Conservation (phyloP, 441 rosid species). For the Eruca vesicaria region DNA sequence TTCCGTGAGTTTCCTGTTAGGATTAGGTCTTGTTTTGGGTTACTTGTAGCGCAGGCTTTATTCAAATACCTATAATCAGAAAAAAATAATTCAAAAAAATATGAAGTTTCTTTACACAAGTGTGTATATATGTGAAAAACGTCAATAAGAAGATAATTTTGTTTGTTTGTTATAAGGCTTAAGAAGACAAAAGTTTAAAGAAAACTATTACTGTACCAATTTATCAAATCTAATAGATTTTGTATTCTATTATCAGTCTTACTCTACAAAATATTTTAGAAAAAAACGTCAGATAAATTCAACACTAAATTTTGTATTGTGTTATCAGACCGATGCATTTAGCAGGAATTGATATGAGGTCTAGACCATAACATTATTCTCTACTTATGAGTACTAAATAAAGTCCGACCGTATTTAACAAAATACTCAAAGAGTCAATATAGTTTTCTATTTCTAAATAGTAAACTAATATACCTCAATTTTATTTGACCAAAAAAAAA, state of each 20-base stretch:
- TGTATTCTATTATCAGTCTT: not conserved
- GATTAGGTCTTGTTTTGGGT: conserved; percentile 36
- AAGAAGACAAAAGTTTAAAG: not conserved
- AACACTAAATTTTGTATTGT: not conserved
- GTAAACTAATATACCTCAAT: conserved; percentile 42
- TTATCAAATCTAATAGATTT: not conserved
- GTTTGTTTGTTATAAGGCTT: too few relatives aligned
- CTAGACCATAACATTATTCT: not conserved
- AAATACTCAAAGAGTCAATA: not conserved
- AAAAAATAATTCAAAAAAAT: not conserved
- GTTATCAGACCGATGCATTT: not conserved
- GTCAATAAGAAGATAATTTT: not conserved
- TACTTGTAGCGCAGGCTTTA: conserved; percentile 50
- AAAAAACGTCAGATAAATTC: not conserved
- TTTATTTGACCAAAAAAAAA: too few relatives aligned
- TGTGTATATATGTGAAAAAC: not conserved
- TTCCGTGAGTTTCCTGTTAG: conserved; percentile 37
- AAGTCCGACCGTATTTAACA: not conserved
- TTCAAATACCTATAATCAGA: conserved; percentile 46
- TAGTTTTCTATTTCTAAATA: not conserved
- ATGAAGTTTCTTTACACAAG: not conserved
- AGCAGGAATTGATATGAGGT: not conserved
- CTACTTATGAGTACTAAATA: not conserved
- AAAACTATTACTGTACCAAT: not conserved
- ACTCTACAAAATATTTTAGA: not conserved